These are phyloP conservation scores for Bolboschoenoplectus hybrid DNA, from an alignment of 202 grass and related monocot species.

Conservation along the genomic window DNA sequence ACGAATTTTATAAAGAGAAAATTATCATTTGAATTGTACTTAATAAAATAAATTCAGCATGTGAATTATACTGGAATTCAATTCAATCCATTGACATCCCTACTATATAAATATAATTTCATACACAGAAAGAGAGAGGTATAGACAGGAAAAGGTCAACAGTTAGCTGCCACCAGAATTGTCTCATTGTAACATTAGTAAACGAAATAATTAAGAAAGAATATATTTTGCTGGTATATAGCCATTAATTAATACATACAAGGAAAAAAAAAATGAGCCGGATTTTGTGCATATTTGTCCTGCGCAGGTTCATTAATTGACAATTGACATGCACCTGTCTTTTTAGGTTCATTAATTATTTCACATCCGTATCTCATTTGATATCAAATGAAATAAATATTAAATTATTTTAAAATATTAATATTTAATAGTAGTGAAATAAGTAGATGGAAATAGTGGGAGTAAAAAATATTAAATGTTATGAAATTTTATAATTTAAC, in stretches of 20 bases:
- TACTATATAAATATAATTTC: no score
- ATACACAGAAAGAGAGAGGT: neutral
- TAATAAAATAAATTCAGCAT: no score
- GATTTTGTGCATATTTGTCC: slow-evolving; percentile 19
- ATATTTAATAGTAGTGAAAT: no score
- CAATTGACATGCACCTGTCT: neutral
- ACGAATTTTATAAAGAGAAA: neutral
- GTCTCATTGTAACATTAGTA: neutral
- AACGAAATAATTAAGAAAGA: neutral
- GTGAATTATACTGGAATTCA: neutral
- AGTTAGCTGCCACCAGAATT: neutral
- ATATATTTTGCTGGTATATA: neutral
- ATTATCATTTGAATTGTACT: no score
- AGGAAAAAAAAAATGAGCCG: neutral
- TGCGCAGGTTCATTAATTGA: neutral
- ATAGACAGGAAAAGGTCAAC: neutral
- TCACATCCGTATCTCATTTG: neutral
- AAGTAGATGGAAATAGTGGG: no score
- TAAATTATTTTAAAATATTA: no score
- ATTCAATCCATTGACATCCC: neutral
- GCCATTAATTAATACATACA: neutral
- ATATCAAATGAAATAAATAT: no score
- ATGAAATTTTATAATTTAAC: no score
- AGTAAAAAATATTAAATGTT: no score
- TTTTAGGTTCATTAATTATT: neutral